These are phyloP conservation scores for Clitopilus hobsonii DNA, from an alignment of 768 basidiomycete genomes.

Conservation along the genomic window DNA sequence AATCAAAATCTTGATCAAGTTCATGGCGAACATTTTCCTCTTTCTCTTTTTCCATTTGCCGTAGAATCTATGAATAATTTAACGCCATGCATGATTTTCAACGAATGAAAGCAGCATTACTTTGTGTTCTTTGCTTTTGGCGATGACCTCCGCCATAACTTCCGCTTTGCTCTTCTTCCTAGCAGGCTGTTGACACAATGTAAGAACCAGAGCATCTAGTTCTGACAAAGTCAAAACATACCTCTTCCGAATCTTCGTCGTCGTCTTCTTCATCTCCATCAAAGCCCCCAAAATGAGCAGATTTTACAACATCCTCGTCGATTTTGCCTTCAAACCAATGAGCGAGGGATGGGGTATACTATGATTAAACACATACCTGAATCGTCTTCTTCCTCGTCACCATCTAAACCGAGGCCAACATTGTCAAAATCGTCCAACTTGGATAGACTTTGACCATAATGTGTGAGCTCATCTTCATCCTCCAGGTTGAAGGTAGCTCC, in stretches of 20 bases:
- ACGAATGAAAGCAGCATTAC: too few species aligned
- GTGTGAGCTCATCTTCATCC: conserved; percentile 86
- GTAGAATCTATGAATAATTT: conserved; percentile 48
- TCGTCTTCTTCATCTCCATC: conserved; percentile 57
- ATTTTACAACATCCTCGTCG: conserved; percentile 59
- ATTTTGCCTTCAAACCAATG: conserved; percentile 51
- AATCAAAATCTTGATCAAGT: conserved; percentile 84
- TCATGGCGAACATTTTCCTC: conserved; percentile 83
- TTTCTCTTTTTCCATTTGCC: conserved; percentile 86
- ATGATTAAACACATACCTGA: conserved; percentile 26
- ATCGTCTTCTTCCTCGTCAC: conserved; percentile 53
- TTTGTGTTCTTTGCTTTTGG: conserved; percentile 96
- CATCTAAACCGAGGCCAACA: conserved; percentile 53
- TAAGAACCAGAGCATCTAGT: too few species aligned
- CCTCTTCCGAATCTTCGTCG: conserved; percentile 48
- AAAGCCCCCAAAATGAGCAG: conserved; percentile 85
- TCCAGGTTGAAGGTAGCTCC: conserved; percentile 84
- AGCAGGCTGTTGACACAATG: conserved; percentile 45
- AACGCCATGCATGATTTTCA: too few species aligned
- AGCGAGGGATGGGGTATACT: neutral
- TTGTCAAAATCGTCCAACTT: conserved; percentile 83
- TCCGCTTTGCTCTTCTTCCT: conserved; percentile 91
- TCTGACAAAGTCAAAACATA: conserved; percentile 5
- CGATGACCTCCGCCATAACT: conserved; percentile 96
- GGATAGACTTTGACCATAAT: conserved; percentile 86